Percentiles rank a stretch among this genome's conserved stretches.
These are phyloP conservation scores for Allomyces macrogynus DNA, from an alignment of 192 early-diverging fungal genomes.

Conservation along the genomic window DNA sequence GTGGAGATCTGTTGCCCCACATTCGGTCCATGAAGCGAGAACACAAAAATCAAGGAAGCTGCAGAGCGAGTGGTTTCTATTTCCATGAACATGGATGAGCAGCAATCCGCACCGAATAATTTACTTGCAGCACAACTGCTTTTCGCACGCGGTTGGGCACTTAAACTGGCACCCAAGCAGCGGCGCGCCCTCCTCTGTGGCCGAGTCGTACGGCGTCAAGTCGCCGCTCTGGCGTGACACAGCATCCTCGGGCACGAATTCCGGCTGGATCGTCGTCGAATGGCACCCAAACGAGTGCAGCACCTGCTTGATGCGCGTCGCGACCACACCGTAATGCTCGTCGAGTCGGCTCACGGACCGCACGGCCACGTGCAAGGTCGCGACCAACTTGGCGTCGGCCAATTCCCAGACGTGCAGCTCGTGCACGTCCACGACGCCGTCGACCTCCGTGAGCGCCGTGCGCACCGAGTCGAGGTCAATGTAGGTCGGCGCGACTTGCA, in stretches of 20 bases:
- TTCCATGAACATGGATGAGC: too few relatives aligned
- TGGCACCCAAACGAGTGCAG: constrained; percentile 69
- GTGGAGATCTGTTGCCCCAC: too few relatives aligned
- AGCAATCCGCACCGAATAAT: too few relatives aligned
- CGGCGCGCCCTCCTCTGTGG: too few relatives aligned
- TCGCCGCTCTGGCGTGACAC: too few relatives aligned
- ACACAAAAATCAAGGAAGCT: too few relatives aligned
- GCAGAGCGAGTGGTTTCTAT: too few relatives aligned
- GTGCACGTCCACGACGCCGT: constrained; percentile 53
- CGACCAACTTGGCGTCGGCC: constrained; percentile 60
- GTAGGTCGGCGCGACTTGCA: constrained; percentile 58
- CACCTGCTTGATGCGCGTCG: constrained; percentile 43
- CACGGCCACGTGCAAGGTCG: constrained; percentile 51
- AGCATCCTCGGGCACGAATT: constrained; percentile 24
- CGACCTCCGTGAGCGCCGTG: constrained; percentile 30
- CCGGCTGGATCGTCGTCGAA: constrained; percentile 78
- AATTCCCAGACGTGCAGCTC: constrained; percentile 91
- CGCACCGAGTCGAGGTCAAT: constrained; percentile 45
- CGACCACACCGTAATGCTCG: constrained; percentile 46
- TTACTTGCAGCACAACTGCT: too few relatives aligned
- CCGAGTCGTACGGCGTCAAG: too few relatives aligned
- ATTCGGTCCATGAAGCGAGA: too few relatives aligned
- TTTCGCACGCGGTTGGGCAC: too few relatives aligned
- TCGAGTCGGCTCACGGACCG: constrained; percentile 10
- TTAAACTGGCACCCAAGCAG: too few relatives aligned